phyloP scores from a whole-genome alignment of 257 asterid species.

The Gardenia jasminoides region DNA sequence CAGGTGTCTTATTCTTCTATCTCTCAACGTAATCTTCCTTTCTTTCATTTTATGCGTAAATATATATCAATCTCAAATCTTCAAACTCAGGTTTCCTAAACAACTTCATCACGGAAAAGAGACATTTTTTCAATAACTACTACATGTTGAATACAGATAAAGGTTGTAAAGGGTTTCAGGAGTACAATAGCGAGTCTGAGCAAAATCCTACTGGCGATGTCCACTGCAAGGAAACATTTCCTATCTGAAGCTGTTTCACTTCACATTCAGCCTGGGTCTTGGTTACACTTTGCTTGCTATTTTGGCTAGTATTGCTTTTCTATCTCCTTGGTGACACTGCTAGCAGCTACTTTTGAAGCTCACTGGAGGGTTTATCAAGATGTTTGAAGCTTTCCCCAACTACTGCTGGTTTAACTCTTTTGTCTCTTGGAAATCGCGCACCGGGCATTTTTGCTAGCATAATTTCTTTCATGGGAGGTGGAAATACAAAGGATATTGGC shows the following conservation, averaged over 20 bases:
- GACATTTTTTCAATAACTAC: background rate
- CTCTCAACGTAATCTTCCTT: constrained; percentile 13
- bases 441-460: constrained; percentile 30
- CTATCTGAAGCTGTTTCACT: constrained; percentile 33
- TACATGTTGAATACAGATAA: constrained; percentile 5
- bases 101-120: background rate
- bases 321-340: constrained; percentile 39
- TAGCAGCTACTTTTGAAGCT: constrained; percentile 34
- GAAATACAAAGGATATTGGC: constrained; percentile 22
- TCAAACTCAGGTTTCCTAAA: background rate
- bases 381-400: constrained; percentile 28
- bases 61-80: background rate
- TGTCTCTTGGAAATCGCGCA: constrained; percentile 39
- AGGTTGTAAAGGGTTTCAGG: constrained; percentile 21
- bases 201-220: constrained; percentile 28
- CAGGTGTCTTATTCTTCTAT: background rate
- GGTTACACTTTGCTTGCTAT: constrained; percentile 18
- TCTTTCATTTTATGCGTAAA: constrained; percentile 12
- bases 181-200: background rate
- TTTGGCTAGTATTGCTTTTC: constrained; percentile 36
- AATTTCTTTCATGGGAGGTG: constrained; percentile 27
- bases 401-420: constrained; percentile 34
- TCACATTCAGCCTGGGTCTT: constrained; percentile 27
- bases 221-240: constrained; percentile 29
- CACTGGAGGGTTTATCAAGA: constrained; percentile 29